phyloP scores from a whole-genome alignment of 331 rosid species.

The Acacia pycnantha region DNA sequence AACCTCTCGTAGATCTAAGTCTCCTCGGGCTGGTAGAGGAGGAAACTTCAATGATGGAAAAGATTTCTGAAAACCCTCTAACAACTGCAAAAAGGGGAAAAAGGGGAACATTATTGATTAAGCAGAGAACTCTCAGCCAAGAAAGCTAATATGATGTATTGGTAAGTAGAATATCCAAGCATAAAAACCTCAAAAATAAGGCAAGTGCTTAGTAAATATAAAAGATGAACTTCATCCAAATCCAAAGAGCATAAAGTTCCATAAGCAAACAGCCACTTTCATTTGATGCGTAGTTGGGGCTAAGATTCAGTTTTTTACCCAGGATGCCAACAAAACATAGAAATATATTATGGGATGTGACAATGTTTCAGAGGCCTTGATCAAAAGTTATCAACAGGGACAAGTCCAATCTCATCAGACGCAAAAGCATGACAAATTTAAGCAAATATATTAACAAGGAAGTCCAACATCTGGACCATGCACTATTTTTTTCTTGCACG shows the following conservation, averaged over 20 bases:
- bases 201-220: background rate
- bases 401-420: background rate
- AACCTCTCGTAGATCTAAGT: slow-evolving; percentile 82
- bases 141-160: background rate
- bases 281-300: background rate
- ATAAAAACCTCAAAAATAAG: background rate
- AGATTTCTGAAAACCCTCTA: slow-evolving; percentile 66
- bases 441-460: background rate
- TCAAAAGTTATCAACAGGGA: background rate
- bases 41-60: slow-evolving; percentile 72
- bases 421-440: background rate
- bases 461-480: background rate
- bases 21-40: slow-evolving; percentile 80
- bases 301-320: background rate
- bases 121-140: background rate
- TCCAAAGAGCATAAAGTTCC: background rate
- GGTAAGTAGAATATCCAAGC: background rate
- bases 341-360: background rate
- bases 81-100: slow-evolving; percentile 44
- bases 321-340: background rate
- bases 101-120: slow-evolving; percentile 4
- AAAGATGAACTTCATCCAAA: background rate
- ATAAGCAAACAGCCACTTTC: background rate
- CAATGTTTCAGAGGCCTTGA: background rate
- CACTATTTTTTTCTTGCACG: background rate